Conservation (phyloP, 768 basidiomycete species). For the Naganishia vaughanmartiniae region DNA sequence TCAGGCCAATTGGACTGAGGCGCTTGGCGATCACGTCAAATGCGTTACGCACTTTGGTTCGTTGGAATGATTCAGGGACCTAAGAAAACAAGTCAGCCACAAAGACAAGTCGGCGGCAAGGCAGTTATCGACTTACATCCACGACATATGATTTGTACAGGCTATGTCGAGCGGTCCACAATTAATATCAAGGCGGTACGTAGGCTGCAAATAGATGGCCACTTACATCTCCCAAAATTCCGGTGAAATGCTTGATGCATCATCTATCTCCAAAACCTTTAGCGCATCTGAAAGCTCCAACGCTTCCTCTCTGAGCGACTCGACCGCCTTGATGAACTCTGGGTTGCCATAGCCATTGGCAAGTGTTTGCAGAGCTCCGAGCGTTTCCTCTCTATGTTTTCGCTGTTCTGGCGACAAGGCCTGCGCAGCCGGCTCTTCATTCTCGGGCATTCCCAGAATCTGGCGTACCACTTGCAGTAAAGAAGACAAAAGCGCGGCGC, state of each 20-base stretch:
- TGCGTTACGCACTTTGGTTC: conserved; percentile 8
- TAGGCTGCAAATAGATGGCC: too few relatives aligned
- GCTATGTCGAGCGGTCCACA: background rate
- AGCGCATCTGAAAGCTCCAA: conserved; percentile 12
- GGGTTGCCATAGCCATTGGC: conserved; percentile 9
- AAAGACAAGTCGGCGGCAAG: background rate
- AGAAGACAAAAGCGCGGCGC: background rate
- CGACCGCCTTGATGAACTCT: conserved; percentile 11
- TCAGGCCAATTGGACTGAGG: background rate
- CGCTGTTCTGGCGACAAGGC: conserved; percentile 1
- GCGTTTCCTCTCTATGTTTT: conserved; percentile 7
- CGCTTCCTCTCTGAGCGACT: conserved; percentile 13
- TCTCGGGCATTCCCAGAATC: conserved; percentile 3
- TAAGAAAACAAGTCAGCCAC: background rate
- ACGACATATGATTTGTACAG: conserved; percentile 20
- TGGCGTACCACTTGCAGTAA: conserved; percentile 4
- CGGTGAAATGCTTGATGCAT: conserved; percentile 3
- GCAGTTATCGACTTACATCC: background rate
- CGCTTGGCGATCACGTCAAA: conserved; percentile 26
- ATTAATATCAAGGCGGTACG: background rate
- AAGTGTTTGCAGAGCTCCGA: conserved; percentile 5
- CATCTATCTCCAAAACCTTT: conserved; percentile 11
- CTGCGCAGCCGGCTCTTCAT: conserved; percentile 5
- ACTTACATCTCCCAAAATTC: conserved; percentile 28
- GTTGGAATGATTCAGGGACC: conserved; percentile 8